Base-by-base conservation (phyloP, 164 flowering plant species). In the Stephania japonica region DNA sequence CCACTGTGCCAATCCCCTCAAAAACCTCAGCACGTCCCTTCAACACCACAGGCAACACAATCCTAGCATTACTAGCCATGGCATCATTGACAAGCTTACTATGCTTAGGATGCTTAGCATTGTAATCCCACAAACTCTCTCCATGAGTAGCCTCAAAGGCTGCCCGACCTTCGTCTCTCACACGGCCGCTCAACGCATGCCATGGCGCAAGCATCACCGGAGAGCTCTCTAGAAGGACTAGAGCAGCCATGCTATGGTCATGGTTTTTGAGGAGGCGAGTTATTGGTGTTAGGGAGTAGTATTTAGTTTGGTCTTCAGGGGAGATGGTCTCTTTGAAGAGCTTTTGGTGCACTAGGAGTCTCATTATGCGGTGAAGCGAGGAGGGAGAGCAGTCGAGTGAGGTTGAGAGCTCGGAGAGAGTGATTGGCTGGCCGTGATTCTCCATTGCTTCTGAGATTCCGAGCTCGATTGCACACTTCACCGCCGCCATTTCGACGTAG, bases 21-120 rank as follows among this genome's bases (percentile, higher is more conserved):
- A 70, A 47, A 14, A 70, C n/a, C 13, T 18, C 14, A 25, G 44
- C 43, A 25, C 65, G 53, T 26, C 42, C 64, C 1, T 53, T 42
- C 1, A 70, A 12, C 14, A 70, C n/a, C 42, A 25, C 24, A 8
- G 72, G 65, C 14, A 70, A 90, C 89, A 6, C 85, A 86, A 73
- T 85, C 89, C 68, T 70, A 56, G 72, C 65, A 70, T 70, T 42
- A 38, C 72, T 53, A 53, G 72, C 72, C 72, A 70, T 53, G 13
- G 65, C 72, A 27, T 53, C 65, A 32, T 53, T 56, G 32, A 70
- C 9, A 23, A 70, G 72, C 21, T 70, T 42, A 19, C 47, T 53
- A 26, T 70, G 72, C 65, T 4, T 42, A 19, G 72, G 62, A 44
- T 70, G 43, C 44, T n/a, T 4, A 14, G 65, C 11, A 4, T 42